Conservation (phyloP, 2,329 filamentous ascomycete species). For the Botrytis pseudocinerea region DNA sequence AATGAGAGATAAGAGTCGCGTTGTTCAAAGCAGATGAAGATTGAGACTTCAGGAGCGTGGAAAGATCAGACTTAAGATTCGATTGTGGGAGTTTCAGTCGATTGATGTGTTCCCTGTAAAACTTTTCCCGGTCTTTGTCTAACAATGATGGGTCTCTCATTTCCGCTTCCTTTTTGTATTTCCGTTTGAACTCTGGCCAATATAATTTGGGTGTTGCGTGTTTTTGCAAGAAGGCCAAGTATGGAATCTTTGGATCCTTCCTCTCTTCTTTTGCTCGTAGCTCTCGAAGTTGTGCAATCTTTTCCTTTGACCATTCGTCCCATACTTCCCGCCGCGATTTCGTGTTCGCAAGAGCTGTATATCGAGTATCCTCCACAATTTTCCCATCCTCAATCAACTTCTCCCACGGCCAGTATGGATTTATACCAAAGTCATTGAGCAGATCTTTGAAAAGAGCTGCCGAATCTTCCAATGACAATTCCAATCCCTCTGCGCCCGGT, state of each 20-base stretch:
- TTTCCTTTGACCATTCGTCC: slow-evolving; percentile 78
- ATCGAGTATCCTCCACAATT: slow-evolving; percentile 82
- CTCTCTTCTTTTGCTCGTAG: slow-evolving; percentile 74
- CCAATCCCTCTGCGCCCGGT: slow-evolving; percentile 69
- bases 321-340: slow-evolving; percentile 79
- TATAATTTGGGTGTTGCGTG: slow-evolving; percentile 89
- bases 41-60: slow-evolving; percentile 61
- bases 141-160: slow-evolving; percentile 73
- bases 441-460: slow-evolving; percentile 80
- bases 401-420: slow-evolving; percentile 89
- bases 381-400: slow-evolving; percentile 79
- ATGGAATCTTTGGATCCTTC: slow-evolving; percentile 79
- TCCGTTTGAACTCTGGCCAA: slow-evolving; percentile 95
- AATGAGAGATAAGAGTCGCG: slow-evolving; percentile 53
- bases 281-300: slow-evolving; percentile 71
- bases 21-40: slow-evolving; percentile 61
- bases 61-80: slow-evolving; percentile 69
- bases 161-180: slow-evolving; percentile 76
- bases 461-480: slow-evolving; percentile 74
- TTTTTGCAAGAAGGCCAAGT: slow-evolving; percentile 76
- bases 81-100: slow-evolving; percentile 65
- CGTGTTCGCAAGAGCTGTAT: slow-evolving; percentile 80
- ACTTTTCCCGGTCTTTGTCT: slow-evolving; percentile 78
- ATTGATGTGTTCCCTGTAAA: slow-evolving; percentile 72
- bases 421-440: slow-evolving; percentile 78